Base-by-base conservation (phyloP, 192 early-diverging fungal genomes). In the Coemansia sp. region DNA sequence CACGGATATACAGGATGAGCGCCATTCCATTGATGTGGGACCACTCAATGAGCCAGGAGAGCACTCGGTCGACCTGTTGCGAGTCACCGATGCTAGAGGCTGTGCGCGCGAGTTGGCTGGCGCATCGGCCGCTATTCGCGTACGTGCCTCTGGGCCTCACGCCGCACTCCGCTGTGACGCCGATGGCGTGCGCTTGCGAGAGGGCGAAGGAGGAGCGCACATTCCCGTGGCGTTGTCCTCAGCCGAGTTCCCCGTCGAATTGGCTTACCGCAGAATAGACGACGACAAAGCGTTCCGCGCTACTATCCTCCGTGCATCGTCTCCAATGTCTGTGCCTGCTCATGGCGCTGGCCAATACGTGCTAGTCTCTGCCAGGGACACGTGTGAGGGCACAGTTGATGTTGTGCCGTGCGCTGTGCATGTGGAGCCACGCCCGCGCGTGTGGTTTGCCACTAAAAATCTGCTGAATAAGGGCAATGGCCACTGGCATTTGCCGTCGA, bases 301-400 rank as follows among this genome's bases (percentile, higher is more conserved):
- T 35, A 15, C 60, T 8, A 42, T 32, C 24, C 24, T 54, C 25
- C 25, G 58, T 20, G 47, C 62, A 12, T 38, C 59, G 32, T 61
- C 67, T 39, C 36, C 35, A 15, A 60, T 41, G 42, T 67, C 57
- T 1, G 64, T 82, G 24, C 56, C 59, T 5, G 79, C 71, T 20
- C 70, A 63, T 43, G 74, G 67, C 17, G 74, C 79, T 24, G 79
- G 79, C 64, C 67, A 70, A 53, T 82, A 82, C 40, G 74, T 74
- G 62, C 68, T 82, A 24, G 58, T 77, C 8, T 56, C 74, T 19
- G 71, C 74, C 14, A 42, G 32, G 42, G 79, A 77, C 27, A 62
- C 67, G 4, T 82, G 79, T 25, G 45, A 67, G 0, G 79, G 79
- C 27, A 64, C 79, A 2, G 62, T 82, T n/a, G 79, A 76, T 24